Percentiles rank a stretch among this genome's conserved stretches.
These are phyloP conservation scores for Pseudevernia furfuracea DNA, from an alignment of 495 filamentous ascomycete species.

Conservation along the genomic window DNA sequence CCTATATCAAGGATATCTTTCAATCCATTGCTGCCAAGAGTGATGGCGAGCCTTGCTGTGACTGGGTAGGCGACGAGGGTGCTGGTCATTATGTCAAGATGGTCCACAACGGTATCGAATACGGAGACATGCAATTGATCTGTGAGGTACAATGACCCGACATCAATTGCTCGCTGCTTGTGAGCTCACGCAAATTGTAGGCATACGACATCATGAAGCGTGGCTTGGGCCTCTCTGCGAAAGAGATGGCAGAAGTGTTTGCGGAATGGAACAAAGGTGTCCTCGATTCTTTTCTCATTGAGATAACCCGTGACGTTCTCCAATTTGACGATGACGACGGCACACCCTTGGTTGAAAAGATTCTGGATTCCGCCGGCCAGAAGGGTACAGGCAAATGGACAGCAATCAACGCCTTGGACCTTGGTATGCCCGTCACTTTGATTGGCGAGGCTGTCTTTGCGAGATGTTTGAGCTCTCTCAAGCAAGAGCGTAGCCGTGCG, in stretches of 20 bases:
- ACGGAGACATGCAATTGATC: conserved; percentile 99
- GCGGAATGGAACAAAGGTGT: conserved; percentile 97
- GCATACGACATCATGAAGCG: conserved; percentile 99
- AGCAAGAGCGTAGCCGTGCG: conserved; percentile 84
- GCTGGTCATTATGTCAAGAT: conserved; percentile 99
- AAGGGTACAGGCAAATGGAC: conserved; percentile 99
- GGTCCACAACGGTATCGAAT: conserved; percentile 99
- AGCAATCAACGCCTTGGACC: conserved; percentile 95
- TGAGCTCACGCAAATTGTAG: conserved; percentile 39
- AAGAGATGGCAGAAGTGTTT: conserved; percentile 93
- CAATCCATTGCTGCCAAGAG: conserved; percentile 96
- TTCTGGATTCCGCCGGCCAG: conserved; percentile 95
- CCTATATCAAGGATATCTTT: conserved; percentile 97
- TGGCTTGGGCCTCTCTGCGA: conserved; percentile 71
- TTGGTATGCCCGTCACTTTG: conserved; percentile 97
- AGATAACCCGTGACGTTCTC: conserved; percentile 97
- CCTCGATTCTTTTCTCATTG: conserved; percentile 97
- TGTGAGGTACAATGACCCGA: conserved; percentile 63
- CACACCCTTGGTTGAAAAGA: conserved; percentile 89
- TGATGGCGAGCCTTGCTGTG: conserved; percentile 92
- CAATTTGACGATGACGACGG: conserved; percentile 94
- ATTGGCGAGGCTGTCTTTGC: conserved; percentile 96
- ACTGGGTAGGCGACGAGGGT: conserved; percentile 99
- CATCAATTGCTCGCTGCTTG: conserved; percentile 1
- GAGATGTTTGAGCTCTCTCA: conserved; percentile 87